Conservation (phyloP, 371 early-diverging fungal genomes). For the Blastocladiella emersonii region DNA sequence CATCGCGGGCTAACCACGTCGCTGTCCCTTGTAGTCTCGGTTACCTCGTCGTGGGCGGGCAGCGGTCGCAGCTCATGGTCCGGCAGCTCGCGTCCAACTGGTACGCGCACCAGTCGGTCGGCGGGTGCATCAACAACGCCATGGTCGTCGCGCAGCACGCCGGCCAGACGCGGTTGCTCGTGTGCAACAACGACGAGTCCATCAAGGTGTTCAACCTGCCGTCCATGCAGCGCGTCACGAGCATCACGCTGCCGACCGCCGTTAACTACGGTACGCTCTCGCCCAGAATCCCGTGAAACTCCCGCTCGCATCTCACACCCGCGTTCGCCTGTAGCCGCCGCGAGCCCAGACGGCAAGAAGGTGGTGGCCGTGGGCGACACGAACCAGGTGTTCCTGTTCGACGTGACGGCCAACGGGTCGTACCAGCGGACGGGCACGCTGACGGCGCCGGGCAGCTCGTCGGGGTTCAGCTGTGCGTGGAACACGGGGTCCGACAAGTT, state of each 20-base stretch:
- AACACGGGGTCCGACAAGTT: slow-evolving; percentile 52
- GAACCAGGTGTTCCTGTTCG: slow-evolving; percentile 63
- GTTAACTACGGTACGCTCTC: slow-evolving; percentile 54
- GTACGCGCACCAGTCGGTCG: slow-evolving; percentile 55
- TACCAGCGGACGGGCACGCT: slow-evolving; percentile 52
- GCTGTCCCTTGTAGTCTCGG: slow-evolving; percentile 22
- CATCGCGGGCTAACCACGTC: too few relatives aligned
- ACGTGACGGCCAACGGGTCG: slow-evolving; percentile 39
- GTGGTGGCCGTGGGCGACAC: slow-evolving; percentile 79
- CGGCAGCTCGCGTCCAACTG: slow-evolving; percentile 54
- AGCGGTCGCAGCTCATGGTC: slow-evolving; percentile 68
- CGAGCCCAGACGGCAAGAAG: slow-evolving; percentile 67
- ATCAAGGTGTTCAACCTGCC: slow-evolving; percentile 74
- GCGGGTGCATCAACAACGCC: slow-evolving; percentile 82
- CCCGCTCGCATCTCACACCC: background rate
- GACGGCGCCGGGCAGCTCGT: slow-evolving; percentile 32
- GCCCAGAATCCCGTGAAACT: background rate
- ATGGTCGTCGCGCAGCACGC: slow-evolving; percentile 55
- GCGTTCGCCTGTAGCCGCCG: slow-evolving; percentile 36
- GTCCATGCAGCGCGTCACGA: slow-evolving; percentile 45
- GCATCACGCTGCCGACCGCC: slow-evolving; percentile 60
- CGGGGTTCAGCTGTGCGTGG: slow-evolving; percentile 71
- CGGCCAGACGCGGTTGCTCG: slow-evolving; percentile 50
- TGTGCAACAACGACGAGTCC: slow-evolving; percentile 88
- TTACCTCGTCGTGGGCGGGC: slow-evolving; percentile 81